Percentiles rank a stretch among this genome's conserved stretches.
phyloP scores from a whole-genome alignment of 352 stramenopile genomes.

The Phytophthora pinifolia region DNA sequence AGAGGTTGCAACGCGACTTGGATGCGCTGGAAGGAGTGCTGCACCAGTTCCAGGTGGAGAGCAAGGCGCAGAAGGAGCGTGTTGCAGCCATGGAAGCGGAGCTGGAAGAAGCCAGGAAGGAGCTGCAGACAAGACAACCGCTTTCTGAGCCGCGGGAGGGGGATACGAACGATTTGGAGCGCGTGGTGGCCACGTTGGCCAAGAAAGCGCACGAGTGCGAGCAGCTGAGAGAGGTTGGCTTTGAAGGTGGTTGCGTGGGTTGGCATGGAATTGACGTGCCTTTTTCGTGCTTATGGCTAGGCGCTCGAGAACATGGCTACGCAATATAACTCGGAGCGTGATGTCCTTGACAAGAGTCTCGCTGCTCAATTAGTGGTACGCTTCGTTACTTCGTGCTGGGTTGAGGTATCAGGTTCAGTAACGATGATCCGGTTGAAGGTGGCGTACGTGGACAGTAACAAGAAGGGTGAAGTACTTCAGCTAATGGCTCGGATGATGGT shows the following conservation, averaged over 20 bases:
- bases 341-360: slow-evolving; percentile 71
- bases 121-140: slow-evolving; percentile 20
- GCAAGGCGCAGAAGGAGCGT: slow-evolving; percentile 52
- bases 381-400: not conserved
- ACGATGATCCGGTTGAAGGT: slow-evolving; percentile 30
- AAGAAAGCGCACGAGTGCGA: slow-evolving; percentile 74
- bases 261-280: too few relatives aligned
- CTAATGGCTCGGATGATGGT: slow-evolving; percentile 81
- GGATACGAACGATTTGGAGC: slow-evolving; percentile 46
- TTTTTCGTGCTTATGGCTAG: slow-evolving; percentile 13
- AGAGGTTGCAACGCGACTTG: slow-evolving; percentile 51
- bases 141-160: slow-evolving; percentile 5
- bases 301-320: slow-evolving; percentile 58
- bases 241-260: too few relatives aligned
- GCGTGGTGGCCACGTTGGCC: slow-evolving; percentile 50
- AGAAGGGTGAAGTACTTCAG: slow-evolving; percentile 70
- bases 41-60: slow-evolving; percentile 63
- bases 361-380: slow-evolving; percentile 69
- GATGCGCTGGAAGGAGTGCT: slow-evolving; percentile 63
- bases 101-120: slow-evolving; percentile 32
- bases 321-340: slow-evolving; percentile 54
- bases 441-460: slow-evolving; percentile 68
- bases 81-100: slow-evolving; percentile 48
- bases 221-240: slow-evolving; percentile 60
- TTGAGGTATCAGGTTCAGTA: not conserved